Percentiles rank a stretch among this genome's conserved stretches.
These are phyloP conservation scores for Psilocybe tampanensis DNA, from an alignment of 768 basidiomycete species.

Conservation along the genomic window DNA sequence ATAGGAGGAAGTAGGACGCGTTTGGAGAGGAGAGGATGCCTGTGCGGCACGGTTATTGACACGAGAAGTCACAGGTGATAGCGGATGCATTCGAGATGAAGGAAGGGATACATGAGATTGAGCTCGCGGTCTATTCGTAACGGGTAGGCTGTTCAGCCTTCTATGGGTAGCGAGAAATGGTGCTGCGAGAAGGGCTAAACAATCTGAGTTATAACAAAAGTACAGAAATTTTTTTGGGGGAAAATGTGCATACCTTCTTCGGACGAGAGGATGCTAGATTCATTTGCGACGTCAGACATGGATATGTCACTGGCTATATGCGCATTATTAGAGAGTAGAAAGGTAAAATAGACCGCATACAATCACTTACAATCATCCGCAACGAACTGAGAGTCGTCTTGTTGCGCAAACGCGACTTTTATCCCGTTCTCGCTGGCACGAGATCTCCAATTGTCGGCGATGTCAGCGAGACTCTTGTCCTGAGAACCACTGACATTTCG, in stretches of 20 bases:
- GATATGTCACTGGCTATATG: constrained; percentile 56
- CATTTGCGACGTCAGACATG: constrained; percentile 49
- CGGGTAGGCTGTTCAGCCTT: constrained; percentile 31
- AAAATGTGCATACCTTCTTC: constrained; percentile 45
- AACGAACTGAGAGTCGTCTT: constrained; percentile 50
- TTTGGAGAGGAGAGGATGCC: constrained; percentile 35
- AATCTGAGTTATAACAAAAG: constrained; percentile 19
- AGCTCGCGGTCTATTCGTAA: constrained; percentile 55
- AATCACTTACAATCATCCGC: constrained; percentile 47
- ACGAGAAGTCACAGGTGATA: constrained; percentile 38
- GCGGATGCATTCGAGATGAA: constrained; percentile 29
- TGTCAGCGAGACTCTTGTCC: constrained; percentile 57
- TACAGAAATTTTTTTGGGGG: background rate
- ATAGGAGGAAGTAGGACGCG: constrained; percentile 30
- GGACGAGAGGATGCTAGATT: constrained; percentile 45
- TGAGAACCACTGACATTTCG: constrained; percentile 28
- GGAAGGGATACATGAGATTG: constrained; percentile 54
- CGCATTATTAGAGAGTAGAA: constrained; percentile 34
- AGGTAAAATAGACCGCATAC: constrained; percentile 16
- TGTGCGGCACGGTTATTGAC: constrained; percentile 28
- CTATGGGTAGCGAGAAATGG: constrained; percentile 50
- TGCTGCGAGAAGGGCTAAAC: constrained; percentile 55
- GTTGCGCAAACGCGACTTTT: constrained; percentile 51
- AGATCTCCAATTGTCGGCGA: constrained; percentile 71
- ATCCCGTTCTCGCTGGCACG: constrained; percentile 74